phyloP scores from a whole-genome alignment of 352 stramenopile genomes.

The Pythium brachiatum region DNA sequence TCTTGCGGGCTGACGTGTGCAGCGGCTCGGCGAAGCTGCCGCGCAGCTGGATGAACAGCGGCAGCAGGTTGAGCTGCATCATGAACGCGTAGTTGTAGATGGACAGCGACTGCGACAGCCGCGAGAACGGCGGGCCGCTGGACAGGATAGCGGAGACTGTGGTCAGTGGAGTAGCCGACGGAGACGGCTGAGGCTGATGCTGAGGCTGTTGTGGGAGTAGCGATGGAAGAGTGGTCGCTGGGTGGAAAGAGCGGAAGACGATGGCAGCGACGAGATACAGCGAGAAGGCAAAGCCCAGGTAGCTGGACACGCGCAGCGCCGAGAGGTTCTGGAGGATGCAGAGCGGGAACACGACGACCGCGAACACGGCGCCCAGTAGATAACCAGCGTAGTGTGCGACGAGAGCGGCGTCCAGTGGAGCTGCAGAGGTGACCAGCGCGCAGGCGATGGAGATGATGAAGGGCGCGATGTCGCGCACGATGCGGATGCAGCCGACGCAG shows the following conservation, averaged over 20 bases:
- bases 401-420: constrained; percentile 4
- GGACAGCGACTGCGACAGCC: constrained; percentile 52
- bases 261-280: constrained; percentile 56
- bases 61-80: constrained; percentile 80
- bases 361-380: constrained; percentile 50
- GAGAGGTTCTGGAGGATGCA: constrained; percentile 73
- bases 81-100: constrained; percentile 88
- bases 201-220: neutral
- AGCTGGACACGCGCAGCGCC: constrained; percentile 64
- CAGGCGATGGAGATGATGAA: constrained; percentile 46
- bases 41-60: constrained; percentile 69
- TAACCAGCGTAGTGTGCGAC: constrained; percentile 36
- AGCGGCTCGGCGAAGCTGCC: constrained; percentile 56
- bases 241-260: constrained; percentile 50
- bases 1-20: constrained; percentile 41
- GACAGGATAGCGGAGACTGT: constrained; percentile 31
- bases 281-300: constrained; percentile 65
- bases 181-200: neutral
- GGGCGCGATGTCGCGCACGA: constrained; percentile 62
- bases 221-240: neutral
- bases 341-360: constrained; percentile 57
- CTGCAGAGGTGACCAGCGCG: constrained; percentile 6
- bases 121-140: constrained; percentile 33
- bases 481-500: constrained; percentile 68
- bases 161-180: neutral